Base-by-base conservation (phyloP, 2,329 filamentous ascomycete genomes). In the Penicillium rolfsii region DNA sequence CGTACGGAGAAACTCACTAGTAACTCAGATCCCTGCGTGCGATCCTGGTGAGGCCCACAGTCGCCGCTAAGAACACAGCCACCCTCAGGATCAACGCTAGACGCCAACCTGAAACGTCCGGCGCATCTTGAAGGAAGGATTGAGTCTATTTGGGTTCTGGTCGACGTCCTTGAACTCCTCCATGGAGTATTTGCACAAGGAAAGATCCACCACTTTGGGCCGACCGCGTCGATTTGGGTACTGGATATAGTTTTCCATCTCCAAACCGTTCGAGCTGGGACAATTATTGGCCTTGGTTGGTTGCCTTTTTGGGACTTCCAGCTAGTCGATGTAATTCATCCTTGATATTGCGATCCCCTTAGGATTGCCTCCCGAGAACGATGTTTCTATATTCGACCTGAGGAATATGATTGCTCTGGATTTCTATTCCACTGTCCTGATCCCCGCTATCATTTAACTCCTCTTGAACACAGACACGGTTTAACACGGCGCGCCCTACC, bases 71-170 rank as follows among this genome's bases (percentile, higher is more conserved):
- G 55, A 62, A 67, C 68, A 71, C 68, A 73, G 67, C 71, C 70
- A 70, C 69, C 62, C 53, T 69, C 70, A 72, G 71, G 70, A 64
- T 72, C 65, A 61, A 68, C 65, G 66, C 73, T 73, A 74, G 64
- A 59, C 56, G 55, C n/a, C 45, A 53, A 66, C 62, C 62, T 74
- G 73, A 74, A 74, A 74, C 73, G 67, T 63, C 63, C 66, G 60
- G 66, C 50, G 57, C 61, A 57, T 62, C 55, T 58, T 52, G 35
- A 50, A 48, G 45, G n/a, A 59, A 58, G 63, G 61, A 64, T 63
- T 56, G 48, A 43, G 58, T 19, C 48, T 48, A 12, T 52, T 52
- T 36, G 9, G 28, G 4, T 16, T 16, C n/a, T 22, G 26, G 48
- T 36, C 9, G 12, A n/a, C 14, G 28, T 28, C 12, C 24, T 48